Percentiles rank a stretch among this genome's conserved stretches.
These are phyloP conservation scores for Pueraria montana DNA, from an alignment of 306 rosid genomes.

Conservation along the genomic window DNA sequence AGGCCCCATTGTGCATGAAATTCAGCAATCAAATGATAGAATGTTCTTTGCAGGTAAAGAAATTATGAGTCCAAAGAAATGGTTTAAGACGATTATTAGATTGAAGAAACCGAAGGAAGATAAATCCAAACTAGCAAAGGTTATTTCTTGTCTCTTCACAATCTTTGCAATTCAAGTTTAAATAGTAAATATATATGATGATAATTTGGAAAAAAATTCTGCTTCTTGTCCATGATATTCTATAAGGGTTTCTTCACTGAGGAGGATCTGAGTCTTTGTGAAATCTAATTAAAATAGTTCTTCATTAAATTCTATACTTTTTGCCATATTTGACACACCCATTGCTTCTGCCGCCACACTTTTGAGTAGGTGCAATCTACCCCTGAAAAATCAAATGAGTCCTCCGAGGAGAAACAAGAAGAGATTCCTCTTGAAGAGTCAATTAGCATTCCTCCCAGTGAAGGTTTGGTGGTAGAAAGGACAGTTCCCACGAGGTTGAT, in stretches of 20 bases:
- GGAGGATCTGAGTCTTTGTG: neutral
- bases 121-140: constrained; percentile 53
- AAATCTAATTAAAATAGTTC: neutral
- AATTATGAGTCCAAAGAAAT: constrained; percentile 62
- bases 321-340: neutral
- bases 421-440: constrained; percentile 44
- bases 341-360: constrained; percentile 8
- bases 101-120: constrained; percentile 56
- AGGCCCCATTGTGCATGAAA: neutral
- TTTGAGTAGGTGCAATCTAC: constrained; percentile 47
- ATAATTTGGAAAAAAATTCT: neutral
- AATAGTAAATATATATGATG: neutral
- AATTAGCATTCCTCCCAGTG: constrained; percentile 38
- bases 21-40: neutral
- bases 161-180: neutral
- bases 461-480: neutral
- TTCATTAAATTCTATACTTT: neutral
- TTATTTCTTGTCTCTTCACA: neutral
- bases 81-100: constrained; percentile 57
- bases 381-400: constrained; percentile 46
- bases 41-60: constrained; percentile 41
- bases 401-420: constrained; percentile 1
- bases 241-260: neutral
- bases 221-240: neutral
- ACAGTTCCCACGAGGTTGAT: constrained; percentile 42